These are phyloP conservation scores for Verticillium nonalfalfae DNA, from an alignment of 2,329 filamentous ascomycete species.

Conservation along the genomic window DNA sequence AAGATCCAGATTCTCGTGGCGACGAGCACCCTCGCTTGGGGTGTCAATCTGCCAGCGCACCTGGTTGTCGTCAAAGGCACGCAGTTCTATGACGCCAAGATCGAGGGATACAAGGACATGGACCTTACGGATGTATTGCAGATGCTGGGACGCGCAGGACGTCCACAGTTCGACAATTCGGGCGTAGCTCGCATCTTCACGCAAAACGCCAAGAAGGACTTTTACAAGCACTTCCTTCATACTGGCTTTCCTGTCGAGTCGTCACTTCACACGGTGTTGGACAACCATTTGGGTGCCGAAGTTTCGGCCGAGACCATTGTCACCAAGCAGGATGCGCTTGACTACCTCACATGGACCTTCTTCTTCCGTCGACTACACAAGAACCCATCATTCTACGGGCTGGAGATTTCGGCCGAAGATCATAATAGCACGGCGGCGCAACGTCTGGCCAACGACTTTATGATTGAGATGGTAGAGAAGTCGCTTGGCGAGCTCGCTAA, in stretches of 20 bases:
- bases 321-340: conserved; percentile 93
- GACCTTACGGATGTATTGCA: conserved; percentile 95
- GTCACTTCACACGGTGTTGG: conserved; percentile 88
- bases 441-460: conserved; percentile 84
- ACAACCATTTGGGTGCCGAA: conserved; percentile 95
- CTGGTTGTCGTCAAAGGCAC: conserved; percentile 97
- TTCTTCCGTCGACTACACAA: conserved; percentile 97
- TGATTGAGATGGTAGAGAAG: conserved; percentile 86
- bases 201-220: conserved; percentile 95
- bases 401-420: conserved; percentile 88
- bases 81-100: conserved; percentile 97
- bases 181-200: conserved; percentile 97
- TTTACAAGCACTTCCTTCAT: conserved; percentile 98
- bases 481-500: conserved; percentile 76
- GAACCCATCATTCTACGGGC: conserved; percentile 95
- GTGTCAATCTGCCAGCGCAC: conserved; percentile 94
- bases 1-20: conserved; percentile 97
- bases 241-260: conserved; percentile 98
- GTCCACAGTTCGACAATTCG: conserved; percentile 92
- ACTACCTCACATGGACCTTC: conserved; percentile 99
- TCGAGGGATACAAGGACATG: conserved; percentile 97
- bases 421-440: conserved; percentile 85
- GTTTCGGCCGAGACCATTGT: conserved; percentile 87
- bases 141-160: conserved; percentile 92
- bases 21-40: conserved; percentile 95